Evolutionary conservation across 148 eudicot genomes (phyloP).

Genomic region (Simmondsia chinensis): DNA sequence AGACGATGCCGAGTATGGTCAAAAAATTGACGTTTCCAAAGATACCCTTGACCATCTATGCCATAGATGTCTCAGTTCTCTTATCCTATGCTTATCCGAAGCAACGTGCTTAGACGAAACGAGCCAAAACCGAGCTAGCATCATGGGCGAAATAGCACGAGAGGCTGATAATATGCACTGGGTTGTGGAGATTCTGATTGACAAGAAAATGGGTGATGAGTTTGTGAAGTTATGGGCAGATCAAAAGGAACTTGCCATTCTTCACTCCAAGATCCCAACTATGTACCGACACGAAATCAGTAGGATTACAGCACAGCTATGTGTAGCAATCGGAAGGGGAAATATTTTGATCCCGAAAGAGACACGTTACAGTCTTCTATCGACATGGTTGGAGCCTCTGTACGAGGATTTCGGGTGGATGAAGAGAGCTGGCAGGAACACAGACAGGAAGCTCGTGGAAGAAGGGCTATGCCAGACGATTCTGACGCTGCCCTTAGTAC

Average conservation of each 20-base stretch:
- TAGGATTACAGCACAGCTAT: conserved; percentile 75
- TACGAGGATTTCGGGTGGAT: conserved; percentile 91
- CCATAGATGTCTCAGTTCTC: conserved; percentile 78
- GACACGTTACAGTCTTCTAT: conserved; percentile 52
- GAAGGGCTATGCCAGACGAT: conserved; percentile 84
- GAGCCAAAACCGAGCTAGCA: conserved; percentile 48
- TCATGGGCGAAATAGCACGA: conserved; percentile 77
- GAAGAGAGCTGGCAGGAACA: conserved; percentile 52
- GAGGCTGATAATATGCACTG: conserved; percentile 94
- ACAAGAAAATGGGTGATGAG: conserved; percentile 65
- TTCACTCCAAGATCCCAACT: conserved; percentile 76
- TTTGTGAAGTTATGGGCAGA: conserved; percentile 86
- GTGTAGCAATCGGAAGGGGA: conserved; percentile 80
- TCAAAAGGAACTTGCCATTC: conserved; percentile 73
- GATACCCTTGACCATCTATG: conserved; percentile 66
- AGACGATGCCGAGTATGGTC: conserved; percentile 13
- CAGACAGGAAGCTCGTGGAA: conserved; percentile 71
- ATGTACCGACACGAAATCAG: conserved; percentile 91
- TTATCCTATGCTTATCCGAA: conserved; percentile 69
- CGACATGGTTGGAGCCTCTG: conserved; percentile 85
- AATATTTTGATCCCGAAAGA: conserved; percentile 67
- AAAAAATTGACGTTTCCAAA: conserved; percentile 49
- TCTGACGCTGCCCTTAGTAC: conserved; percentile 65
- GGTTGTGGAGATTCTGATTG: conserved; percentile 66
- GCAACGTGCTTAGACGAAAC: conserved; percentile 60